Evolutionary conservation across 805 yeast species (phyloP).

Genomic region (Cyberlindnera xishuangbannaensis): DNA sequence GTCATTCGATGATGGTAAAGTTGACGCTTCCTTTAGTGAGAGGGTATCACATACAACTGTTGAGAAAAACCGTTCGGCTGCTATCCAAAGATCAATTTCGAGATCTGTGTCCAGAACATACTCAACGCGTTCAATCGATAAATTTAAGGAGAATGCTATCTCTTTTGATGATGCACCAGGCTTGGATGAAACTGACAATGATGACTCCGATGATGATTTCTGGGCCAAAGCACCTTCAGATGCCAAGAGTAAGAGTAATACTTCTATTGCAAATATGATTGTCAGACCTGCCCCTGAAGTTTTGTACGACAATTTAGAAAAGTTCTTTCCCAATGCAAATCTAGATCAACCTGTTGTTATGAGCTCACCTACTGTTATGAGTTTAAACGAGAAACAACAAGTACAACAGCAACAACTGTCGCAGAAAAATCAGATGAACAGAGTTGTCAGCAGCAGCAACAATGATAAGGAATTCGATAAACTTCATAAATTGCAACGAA

Average conservation of each 20-base stretch:
- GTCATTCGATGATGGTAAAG: slow-evolving; percentile 7
- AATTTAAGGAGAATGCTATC: slow-evolving; percentile 65
- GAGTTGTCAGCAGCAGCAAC: slow-evolving; percentile 18
- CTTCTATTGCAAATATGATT: slow-evolving; percentile 43
- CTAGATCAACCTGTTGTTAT: slow-evolving; percentile 86
- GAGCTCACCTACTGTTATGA: slow-evolving; percentile 52
- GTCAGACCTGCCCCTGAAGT: slow-evolving; percentile 95
- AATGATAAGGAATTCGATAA: slow-evolving; percentile 16
- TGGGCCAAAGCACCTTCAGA: slow-evolving; percentile 47
- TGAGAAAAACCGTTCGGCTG: background rate
- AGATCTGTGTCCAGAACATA: slow-evolving; percentile 6
- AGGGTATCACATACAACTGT: too few relatives aligned
- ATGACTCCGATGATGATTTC: slow-evolving; percentile 50
- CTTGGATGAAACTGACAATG: slow-evolving; percentile 33
- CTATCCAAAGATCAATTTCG: slow-evolving; percentile 14
- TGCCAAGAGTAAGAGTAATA: slow-evolving; percentile 19
- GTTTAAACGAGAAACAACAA: slow-evolving; percentile 23
- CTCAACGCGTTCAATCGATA: slow-evolving; percentile 32
- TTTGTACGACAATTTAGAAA: slow-evolving; percentile 84
- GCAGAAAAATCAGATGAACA: slow-evolving; percentile 10
- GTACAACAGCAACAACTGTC: too few relatives aligned
- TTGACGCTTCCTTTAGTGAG: too few relatives aligned
- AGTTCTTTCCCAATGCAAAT: slow-evolving; percentile 88
- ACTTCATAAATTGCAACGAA: slow-evolving; percentile 43
- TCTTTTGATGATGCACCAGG: slow-evolving; percentile 72